These are phyloP conservation scores for Kwoniella bestiolae DNA, from an alignment of 768 basidiomycete genomes.

Conservation along the genomic window DNA sequence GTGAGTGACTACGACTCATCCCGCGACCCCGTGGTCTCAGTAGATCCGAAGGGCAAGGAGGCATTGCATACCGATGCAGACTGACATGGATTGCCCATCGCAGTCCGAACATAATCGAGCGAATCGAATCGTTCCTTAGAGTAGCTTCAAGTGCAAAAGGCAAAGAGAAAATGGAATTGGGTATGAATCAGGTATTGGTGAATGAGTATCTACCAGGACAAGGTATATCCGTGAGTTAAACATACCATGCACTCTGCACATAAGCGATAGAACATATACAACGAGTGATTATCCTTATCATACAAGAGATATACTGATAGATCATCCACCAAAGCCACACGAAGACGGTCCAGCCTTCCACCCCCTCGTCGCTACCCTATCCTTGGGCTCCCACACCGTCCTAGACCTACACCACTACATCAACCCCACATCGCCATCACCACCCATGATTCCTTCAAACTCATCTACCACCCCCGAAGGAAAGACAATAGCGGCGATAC, in stretches of 20 bases:
- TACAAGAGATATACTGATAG: slow-evolving; percentile 1
- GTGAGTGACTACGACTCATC: slow-evolving; percentile 60
- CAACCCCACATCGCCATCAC: slow-evolving; percentile 41
- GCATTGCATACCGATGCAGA: too few species aligned
- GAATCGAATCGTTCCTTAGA: slow-evolving; percentile 67
- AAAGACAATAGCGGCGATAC: slow-evolving; percentile 66
- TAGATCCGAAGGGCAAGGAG: too few species aligned
- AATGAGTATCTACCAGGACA: slow-evolving; percentile 92
- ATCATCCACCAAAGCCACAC: slow-evolving; percentile 68
- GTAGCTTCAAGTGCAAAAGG: slow-evolving; percentile 64
- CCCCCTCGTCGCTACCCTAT: slow-evolving; percentile 88
- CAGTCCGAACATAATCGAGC: slow-evolving; percentile 77
- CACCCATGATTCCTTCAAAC: slow-evolving; percentile 39
- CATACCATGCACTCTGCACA: background rate
- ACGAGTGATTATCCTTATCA: background rate
- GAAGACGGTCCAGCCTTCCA: slow-evolving; percentile 89
- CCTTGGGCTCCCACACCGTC: slow-evolving; percentile 78
- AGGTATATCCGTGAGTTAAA: slow-evolving; percentile 80
- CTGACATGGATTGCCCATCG: too few species aligned
- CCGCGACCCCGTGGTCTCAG: too few species aligned
- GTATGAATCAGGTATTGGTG: slow-evolving; percentile 81
- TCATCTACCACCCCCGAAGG: slow-evolving; percentile 14
- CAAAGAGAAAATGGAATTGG: slow-evolving; percentile 58
- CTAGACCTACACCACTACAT: slow-evolving; percentile 79
- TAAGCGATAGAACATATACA: background rate